Percentiles rank a stretch among this genome's conserved stretches.
These are phyloP conservation scores for Hypoxylon rubiginosum DNA, from an alignment of 2,329 filamentous ascomycete species.

Conservation along the genomic window DNA sequence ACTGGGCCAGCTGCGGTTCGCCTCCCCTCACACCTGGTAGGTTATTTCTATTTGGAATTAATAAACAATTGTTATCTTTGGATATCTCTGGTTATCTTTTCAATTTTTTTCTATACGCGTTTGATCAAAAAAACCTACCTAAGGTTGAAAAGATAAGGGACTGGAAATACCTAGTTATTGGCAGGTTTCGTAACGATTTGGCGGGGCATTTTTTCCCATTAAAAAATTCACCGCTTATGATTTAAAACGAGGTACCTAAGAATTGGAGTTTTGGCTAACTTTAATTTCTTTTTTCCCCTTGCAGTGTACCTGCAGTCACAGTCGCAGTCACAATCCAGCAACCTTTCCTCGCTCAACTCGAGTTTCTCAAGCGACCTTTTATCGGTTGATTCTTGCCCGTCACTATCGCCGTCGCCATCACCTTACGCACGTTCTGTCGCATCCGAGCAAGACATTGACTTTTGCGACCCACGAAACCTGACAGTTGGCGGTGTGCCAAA, in stretches of 20 bases:
- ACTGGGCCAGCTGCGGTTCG: constrained; percentile 83
- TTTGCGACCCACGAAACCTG: constrained; percentile 91
- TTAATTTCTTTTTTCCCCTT: constrained; percentile 34
- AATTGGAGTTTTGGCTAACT: constrained; percentile 42
- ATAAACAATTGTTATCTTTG: neutral
- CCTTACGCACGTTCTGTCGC: constrained; percentile 78
- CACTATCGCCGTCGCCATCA: constrained; percentile 87
- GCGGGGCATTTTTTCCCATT: neutral
- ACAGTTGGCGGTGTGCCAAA: constrained; percentile 74
- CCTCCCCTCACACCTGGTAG: constrained; percentile 93
- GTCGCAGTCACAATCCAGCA: constrained; percentile 56
- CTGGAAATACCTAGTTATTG: neutral
- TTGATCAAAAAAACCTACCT: neutral
- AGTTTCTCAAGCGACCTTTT: constrained; percentile 77
- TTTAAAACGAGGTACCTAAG: constrained; percentile 1
- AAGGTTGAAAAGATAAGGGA: neutral
- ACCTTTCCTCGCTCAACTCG: constrained; percentile 69
- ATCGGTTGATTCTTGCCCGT: constrained; percentile 82
- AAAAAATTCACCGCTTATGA: constrained; percentile 40
- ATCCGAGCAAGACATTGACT: constrained; percentile 81
- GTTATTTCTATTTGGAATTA: constrained; percentile 55
- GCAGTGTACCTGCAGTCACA: constrained; percentile 57
- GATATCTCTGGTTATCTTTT: too few relatives aligned
- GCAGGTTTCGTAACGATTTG: neutral
- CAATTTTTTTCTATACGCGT: neutral